These are phyloP conservation scores for Chlorella sp. DNA, from an alignment of 139 green algal genomes.

Conservation along the genomic window DNA sequence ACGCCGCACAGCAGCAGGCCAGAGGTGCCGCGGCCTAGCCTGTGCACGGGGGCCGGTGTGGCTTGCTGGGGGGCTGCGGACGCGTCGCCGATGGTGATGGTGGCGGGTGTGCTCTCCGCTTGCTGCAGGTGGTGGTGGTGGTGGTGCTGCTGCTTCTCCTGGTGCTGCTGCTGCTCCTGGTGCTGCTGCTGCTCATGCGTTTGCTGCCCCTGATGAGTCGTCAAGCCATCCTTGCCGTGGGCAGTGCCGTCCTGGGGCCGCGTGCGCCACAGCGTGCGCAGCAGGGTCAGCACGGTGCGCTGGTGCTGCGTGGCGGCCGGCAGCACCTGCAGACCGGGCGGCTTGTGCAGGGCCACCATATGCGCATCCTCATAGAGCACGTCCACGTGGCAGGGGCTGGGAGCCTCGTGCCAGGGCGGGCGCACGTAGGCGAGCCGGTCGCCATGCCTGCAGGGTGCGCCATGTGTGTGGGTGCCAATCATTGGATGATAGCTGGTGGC, in stretches of 20 bases:
- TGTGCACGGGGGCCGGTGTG: conserved; percentile 30
- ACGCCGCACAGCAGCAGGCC: conserved; percentile 38
- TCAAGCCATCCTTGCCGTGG: too few species aligned
- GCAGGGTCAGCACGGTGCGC: conserved; percentile 27
- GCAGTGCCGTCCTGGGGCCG: too few species aligned
- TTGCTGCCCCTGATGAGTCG: background rate
- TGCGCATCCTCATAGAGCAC: conserved; percentile 38
- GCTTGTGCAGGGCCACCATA: conserved; percentile 43
- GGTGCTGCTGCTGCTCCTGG: background rate
- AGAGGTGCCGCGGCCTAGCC: conserved; percentile 37
- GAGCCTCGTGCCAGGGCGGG: conserved; percentile 24
- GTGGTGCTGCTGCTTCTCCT: conserved; percentile 6
- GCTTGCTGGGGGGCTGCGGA: background rate
- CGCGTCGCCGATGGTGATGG: background rate
- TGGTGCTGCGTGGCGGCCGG: conserved; percentile 27
- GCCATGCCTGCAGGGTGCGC: conserved; percentile 9
- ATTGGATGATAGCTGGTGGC: too few species aligned
- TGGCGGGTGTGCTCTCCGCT: conserved; percentile 9
- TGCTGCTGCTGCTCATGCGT: background rate
- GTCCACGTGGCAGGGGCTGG: conserved; percentile 22
- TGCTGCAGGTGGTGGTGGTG: background rate
- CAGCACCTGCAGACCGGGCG: conserved; percentile 35
- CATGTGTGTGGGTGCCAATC: background rate
- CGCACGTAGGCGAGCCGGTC: conserved; percentile 16
- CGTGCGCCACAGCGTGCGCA: too few species aligned